Evolutionary conservation across 352 stramenopile genomes (phyloP), one percentile per base, ranked within the genome.

Genomic region (Phytophthora palmivora): DNA sequence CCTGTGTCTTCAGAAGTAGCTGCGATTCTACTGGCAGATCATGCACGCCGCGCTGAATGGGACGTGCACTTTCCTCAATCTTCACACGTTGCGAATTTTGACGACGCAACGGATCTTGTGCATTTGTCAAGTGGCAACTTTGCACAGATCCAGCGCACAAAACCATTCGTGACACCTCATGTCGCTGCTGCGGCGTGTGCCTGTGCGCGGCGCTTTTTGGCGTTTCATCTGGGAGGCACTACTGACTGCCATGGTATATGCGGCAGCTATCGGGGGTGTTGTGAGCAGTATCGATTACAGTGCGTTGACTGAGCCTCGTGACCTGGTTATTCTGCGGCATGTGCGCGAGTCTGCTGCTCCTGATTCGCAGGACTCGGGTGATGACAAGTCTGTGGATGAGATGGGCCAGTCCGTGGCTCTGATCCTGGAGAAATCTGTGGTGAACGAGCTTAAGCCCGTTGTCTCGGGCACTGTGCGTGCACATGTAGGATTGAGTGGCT

Each of bases 341-440:
- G 76, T 91, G 15, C 82, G 84, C 6, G 82, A 92, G 51, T 84
- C 82, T 8, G 78, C 79, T 42, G 66, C 70, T 38, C 39, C 77
- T 43, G 72, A 84, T 32, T 76, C 76, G 26, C 71, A 70, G 4
- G 59, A 78, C 15, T 68, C 62, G 6, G 46, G 58, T 21, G 63
- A 62, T 11, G 68, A 74, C 46, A 72, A 80, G 34, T 70, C 70
- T 1, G 58, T 72, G 22, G 77, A 75, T 12, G 76, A 94, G 43
- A 76, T 74, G 51, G 70, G 76, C 0, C 79, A 86, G 51, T 85
- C 81, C 6, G 74, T 92, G 14, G 82, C 88, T 37, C 70, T 86
- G 43, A 88, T 94, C 39, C 58, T 92, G 16, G 86, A 94, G 50
- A 94, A 92, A 51, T 94, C 83, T 16, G 82, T 94, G 15, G 70